Evolutionary conservation across 495 filamentous ascomycete species (phyloP), one percentile per base, ranked within the genome.

Genomic region (Extremus antarcticus): DNA sequence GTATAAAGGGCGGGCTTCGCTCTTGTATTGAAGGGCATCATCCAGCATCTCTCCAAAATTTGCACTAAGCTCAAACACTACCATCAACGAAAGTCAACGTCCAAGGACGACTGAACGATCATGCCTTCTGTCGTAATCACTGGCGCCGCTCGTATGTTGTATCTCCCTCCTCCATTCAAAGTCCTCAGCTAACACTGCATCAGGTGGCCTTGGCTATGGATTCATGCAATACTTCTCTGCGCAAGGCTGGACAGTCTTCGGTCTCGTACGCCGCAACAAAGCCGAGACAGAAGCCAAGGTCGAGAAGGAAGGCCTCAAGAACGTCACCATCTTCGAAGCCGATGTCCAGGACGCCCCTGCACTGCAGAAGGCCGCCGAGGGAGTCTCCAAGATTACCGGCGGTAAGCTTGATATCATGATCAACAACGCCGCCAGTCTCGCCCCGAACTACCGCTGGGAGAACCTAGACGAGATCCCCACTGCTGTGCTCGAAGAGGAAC

Each of bases 211-310:
- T 54, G 77, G 78, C 47, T 73, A 71, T 59, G 75, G 76, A 47
- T 73, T 78, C 53, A 65, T 78, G n/a, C 70, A 70, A 39, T 76
- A 80, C 62, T 74, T 79, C 24, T 63, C 71, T 20, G 51, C 61
- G 38, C 13, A 63, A 0, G 57, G 53, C 53, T 78, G 77, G 67
- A 77, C 66, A 32, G 66, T 80, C 62, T 56, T 80, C 17, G 76
- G 71, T 13, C 59, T 70, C 16, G 70, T 71, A 0, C 73, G 76
- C 23, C 73, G 76, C 23, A 29, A 56, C 46, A 43, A 41, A 11
- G 9, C 17, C 13, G 29, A 55, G 15, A 52, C 51, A 19, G 20
- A 56, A 7, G 22, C 41, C 1, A 43, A 57, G 13, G 51, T 65
- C 11, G 47, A 40, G 15, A 43, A 41, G 13, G 63, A 65, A 40